These are phyloP conservation scores for Thalia dealbata DNA, from an alignment of 176 grass and related monocot species.

Conservation along the genomic window DNA sequence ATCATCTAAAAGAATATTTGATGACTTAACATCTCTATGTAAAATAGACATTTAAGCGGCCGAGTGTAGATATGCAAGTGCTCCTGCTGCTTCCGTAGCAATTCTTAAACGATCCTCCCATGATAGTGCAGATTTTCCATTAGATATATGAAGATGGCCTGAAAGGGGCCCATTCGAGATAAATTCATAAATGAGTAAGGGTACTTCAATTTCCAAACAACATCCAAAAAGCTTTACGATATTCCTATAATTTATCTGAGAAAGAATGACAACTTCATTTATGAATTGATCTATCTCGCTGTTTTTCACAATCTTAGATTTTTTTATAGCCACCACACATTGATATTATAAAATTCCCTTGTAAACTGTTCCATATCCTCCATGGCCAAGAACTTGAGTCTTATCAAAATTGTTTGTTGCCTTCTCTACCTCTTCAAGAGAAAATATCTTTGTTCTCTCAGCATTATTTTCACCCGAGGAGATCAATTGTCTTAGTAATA, in stretches of 20 bases:
- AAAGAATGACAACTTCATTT: background rate
- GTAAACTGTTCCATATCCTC: background rate
- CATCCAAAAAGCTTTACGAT: background rate
- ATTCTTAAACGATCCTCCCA: conserved; percentile 4
- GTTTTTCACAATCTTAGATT: background rate
- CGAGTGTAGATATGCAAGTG: background rate
- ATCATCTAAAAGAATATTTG: conserved; percentile 3
- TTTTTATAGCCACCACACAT: background rate
- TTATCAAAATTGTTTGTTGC: conserved; percentile 1
- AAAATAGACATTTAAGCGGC: conserved; percentile 1
- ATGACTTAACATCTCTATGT: background rate
- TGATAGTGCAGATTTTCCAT: background rate
- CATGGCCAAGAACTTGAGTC: background rate
- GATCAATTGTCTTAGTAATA: background rate
- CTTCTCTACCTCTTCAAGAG: background rate
- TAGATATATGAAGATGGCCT: background rate
- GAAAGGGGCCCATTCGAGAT: background rate
- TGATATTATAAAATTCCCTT: background rate
- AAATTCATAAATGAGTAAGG: background rate
- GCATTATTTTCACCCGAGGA: background rate
- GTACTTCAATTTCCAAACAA: background rate
- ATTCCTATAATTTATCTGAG: background rate
- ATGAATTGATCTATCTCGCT: background rate
- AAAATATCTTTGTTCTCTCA: conserved; percentile 3
- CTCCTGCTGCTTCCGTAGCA: background rate